These are phyloP conservation scores for Fraxinus dipetala DNA, from an alignment of 305 asterid species.

Conservation along the genomic window DNA sequence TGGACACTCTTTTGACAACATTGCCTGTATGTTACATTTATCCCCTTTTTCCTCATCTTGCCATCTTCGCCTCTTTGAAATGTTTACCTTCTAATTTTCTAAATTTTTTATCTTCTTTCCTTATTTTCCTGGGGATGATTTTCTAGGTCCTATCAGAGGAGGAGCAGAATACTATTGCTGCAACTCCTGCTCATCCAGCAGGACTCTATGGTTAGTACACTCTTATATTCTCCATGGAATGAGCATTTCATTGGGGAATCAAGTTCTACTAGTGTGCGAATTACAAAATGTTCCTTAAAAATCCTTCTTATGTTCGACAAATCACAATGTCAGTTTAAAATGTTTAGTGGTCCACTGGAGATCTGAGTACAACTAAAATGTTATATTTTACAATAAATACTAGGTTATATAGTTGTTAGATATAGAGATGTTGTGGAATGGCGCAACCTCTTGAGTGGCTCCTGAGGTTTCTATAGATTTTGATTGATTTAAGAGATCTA, in stretches of 20 bases:
- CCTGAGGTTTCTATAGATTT: constrained; percentile 7
- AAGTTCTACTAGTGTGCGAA: neutral
- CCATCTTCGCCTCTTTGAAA: constrained; percentile 9
- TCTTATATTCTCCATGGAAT: neutral
- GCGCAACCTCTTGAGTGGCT: neutral
- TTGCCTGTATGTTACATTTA: constrained; percentile 57
- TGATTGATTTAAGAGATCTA: neutral
- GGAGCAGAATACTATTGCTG: constrained; percentile 76
- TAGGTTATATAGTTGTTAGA: neutral
- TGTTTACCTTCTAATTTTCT: constrained; percentile 10
- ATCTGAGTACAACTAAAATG: constrained; percentile 1
- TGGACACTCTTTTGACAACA: constrained; percentile 66
- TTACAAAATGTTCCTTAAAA: constrained; percentile 3
- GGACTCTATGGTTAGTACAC: constrained; percentile 72
- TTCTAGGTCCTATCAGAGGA: constrained; percentile 68
- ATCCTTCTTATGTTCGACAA: neutral
- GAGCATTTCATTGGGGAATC: neutral
- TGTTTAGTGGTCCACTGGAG: constrained; percentile 10
- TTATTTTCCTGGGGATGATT: constrained; percentile 17
- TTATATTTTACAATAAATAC: neutral
- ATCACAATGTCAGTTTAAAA: constrained; percentile 5
- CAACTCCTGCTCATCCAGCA: constrained; percentile 94
- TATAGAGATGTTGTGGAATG: constrained; percentile 10
- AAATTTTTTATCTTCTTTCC: constrained; percentile 20
- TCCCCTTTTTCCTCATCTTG: neutral